These are phyloP conservation scores for Wickerhamiella vanderwaltii DNA, from an alignment of 805 yeast genomes.

Conservation along the genomic window DNA sequence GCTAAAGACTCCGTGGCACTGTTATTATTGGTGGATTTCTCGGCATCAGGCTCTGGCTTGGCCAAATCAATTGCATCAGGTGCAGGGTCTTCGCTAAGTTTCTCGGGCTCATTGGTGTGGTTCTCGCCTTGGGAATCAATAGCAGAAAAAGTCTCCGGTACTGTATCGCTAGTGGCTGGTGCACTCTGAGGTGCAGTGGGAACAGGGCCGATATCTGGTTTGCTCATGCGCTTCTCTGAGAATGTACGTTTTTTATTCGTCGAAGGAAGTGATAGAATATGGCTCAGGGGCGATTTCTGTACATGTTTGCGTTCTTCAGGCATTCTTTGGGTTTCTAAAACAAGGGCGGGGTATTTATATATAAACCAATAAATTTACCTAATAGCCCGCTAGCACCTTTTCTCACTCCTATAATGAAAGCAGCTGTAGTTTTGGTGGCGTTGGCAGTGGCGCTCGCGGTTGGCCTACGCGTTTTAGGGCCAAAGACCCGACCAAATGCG, in stretches of 20 bases:
- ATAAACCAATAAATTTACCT: too few species aligned
- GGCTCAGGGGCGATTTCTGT: slow-evolving; percentile 7
- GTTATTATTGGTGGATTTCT: not conserved
- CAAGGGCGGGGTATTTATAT: too few species aligned
- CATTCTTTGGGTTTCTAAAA: too few species aligned
- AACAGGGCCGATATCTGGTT: not conserved
- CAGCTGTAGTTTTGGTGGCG: slow-evolving; percentile 4
- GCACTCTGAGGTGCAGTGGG: not conserved
- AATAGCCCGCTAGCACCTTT: too few species aligned
- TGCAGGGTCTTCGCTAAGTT: not conserved
- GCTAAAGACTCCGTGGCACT: not conserved
- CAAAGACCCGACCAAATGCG: not conserved
- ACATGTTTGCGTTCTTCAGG: slow-evolving; percentile 1
- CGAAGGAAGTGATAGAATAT: not conserved
- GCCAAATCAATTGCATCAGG: not conserved
- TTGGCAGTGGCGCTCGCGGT: slow-evolving; percentile 1
- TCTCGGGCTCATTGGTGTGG: not conserved
- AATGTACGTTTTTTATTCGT: slow-evolving; percentile 1
- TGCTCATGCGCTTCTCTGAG: not conserved
- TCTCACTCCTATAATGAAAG: too few species aligned
- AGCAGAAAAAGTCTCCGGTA: not conserved
- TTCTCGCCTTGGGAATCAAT: not conserved
- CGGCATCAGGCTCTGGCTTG: not conserved
- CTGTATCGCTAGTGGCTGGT: not conserved
- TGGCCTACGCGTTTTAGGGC: not conserved